phyloP scores from a whole-genome alignment of 2,329 filamentous ascomycete genomes.

The Pseudocercospora pini-densiflorae region DNA sequence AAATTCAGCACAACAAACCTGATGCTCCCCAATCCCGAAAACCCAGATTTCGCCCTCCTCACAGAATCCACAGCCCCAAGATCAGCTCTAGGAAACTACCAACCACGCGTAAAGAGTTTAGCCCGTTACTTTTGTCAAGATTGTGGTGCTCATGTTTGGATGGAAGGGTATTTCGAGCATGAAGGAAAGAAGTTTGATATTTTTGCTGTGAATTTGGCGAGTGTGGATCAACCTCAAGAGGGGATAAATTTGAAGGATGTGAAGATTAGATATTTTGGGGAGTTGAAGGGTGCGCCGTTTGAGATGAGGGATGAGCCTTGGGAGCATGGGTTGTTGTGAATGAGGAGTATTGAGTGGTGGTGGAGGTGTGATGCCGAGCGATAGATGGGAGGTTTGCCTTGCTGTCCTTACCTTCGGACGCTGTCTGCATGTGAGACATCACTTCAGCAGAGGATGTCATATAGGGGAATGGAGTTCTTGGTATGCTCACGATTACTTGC shows the following conservation, averaged over 20 bases:
- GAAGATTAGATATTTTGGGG: constrained; percentile 24
- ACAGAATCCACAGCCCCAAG: constrained; percentile 6
- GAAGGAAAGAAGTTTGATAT: constrained; percentile 13
- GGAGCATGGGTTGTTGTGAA: constrained; percentile 5
- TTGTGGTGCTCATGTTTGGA: constrained; percentile 16
- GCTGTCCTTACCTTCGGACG: too few relatives aligned
- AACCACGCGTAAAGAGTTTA: constrained; percentile 8
- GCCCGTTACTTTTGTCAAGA: constrained; percentile 15
- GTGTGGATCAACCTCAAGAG: constrained; percentile 25
- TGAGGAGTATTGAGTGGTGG: too few relatives aligned
- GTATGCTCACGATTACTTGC: too few relatives aligned
- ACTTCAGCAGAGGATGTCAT: too few relatives aligned
- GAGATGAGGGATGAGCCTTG: constrained; percentile 13
- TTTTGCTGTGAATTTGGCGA: constrained; percentile 23
- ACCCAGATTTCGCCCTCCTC: constrained; percentile 8
- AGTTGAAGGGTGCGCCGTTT: constrained; percentile 8
- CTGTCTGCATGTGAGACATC: too few relatives aligned
- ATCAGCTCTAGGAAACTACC: constrained; percentile 11
- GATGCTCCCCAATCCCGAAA: background rate
- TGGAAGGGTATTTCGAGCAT: constrained; percentile 17
- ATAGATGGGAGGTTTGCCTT: too few relatives aligned
- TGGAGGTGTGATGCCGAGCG: too few relatives aligned
- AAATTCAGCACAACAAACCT: constrained; percentile 1
- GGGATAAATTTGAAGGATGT: constrained; percentile 24
- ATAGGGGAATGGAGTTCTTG: too few relatives aligned